These are phyloP conservation scores for Eutrema yunnanense DNA, from an alignment of 345 rosid species.

Conservation along the genomic window DNA sequence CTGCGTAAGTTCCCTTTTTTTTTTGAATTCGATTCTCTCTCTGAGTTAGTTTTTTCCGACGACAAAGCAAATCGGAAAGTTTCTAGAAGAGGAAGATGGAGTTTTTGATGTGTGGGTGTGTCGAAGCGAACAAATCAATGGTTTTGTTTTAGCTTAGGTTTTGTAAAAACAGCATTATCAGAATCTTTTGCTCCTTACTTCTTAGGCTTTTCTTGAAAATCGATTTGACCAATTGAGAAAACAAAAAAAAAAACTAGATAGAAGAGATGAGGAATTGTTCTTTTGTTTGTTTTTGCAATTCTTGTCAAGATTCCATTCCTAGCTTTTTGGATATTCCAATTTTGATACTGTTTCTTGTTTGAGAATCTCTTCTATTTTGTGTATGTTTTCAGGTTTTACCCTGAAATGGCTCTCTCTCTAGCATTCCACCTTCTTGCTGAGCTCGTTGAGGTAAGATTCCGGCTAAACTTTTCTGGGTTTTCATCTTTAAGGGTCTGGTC, in stretches of 20 bases:
- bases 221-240: background rate
- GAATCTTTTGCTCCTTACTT: background rate
- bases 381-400: constrained; percentile 59
- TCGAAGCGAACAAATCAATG: background rate
- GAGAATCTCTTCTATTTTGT: constrained; percentile 11
- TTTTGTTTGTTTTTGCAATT: background rate
- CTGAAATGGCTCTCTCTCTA: constrained; percentile 68
- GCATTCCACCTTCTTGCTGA: constrained; percentile 63
- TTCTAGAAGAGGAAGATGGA: background rate
- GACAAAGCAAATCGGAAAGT: background rate
- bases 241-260: background rate
- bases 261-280: background rate
- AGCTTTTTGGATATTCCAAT: constrained; percentile 6
- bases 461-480: background rate
- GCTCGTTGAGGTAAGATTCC: constrained; percentile 62
- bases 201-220: background rate
- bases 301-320: background rate
- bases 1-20: constrained; percentile 42
- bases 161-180: background rate
- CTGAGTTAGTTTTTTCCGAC: background rate
- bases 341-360: constrained; percentile 5
- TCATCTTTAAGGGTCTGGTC: background rate
- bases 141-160: background rate
- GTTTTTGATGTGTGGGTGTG: background rate
- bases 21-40: background rate